Percentiles rank a stretch among this genome's conserved stretches.
Conservation (phyloP, 208 protist species). For the Leishmania aethiopica region DNA sequence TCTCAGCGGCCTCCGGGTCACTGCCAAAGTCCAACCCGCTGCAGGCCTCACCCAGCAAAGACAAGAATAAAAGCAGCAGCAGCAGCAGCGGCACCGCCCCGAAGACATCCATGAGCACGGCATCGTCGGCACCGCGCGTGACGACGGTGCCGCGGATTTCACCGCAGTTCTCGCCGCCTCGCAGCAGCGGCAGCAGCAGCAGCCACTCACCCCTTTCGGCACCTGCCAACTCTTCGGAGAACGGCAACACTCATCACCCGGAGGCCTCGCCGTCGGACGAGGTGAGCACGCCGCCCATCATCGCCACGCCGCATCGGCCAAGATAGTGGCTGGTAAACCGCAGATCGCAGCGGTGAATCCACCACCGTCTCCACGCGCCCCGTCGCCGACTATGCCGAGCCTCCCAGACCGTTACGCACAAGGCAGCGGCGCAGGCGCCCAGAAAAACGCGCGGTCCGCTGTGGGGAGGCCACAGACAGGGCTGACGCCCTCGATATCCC, state of each 20-base stretch:
- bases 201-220: background rate
- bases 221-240: background rate
- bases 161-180: background rate
- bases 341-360: background rate
- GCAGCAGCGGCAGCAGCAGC: background rate
- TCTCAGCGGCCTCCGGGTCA: constrained; percentile 3
- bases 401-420: constrained; percentile 15
- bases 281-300: constrained; percentile 1
- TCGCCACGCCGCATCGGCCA: background rate
- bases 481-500: background rate
- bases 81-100: background rate
- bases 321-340: background rate
- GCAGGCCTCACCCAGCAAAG: background rate
- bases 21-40: background rate
- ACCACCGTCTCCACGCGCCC: background rate
- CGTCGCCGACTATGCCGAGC: background rate
- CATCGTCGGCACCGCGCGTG: background rate
- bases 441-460: background rate
- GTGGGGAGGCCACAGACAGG: background rate
- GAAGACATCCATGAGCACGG: background rate
- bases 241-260: background rate
- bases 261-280: background rate
- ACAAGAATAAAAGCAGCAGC: background rate
- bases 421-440: background rate
- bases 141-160: background rate